phyloP scores from a whole-genome alignment of 805 yeast genomes.

The Saccharomycopsis javanensis region DNA sequence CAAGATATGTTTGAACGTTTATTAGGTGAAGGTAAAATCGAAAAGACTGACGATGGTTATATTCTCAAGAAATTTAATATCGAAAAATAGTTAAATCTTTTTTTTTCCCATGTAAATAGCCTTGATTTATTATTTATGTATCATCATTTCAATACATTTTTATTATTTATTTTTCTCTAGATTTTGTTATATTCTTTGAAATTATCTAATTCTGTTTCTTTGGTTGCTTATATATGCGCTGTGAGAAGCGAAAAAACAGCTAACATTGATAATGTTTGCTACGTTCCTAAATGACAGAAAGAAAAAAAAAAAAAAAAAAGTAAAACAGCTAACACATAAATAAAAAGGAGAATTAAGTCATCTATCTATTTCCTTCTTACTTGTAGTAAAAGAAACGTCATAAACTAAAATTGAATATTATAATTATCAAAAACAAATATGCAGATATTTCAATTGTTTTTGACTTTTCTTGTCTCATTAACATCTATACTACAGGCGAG shows the following conservation, averaged over 20 bases:
- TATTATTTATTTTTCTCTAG: too few species aligned
- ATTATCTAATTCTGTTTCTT: not conserved
- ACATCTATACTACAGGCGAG: not conserved
- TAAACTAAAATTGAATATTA: not conserved
- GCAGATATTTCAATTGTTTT: not conserved
- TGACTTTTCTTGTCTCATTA: not conserved
- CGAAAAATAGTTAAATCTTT: not conserved
- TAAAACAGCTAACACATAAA: too few species aligned
- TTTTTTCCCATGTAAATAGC: too few species aligned
- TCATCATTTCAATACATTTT: too few species aligned
- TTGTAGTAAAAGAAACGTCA: not conserved
- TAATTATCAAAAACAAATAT: not conserved
- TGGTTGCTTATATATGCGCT: not conserved
- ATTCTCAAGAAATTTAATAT: slow-evolving; percentile 9
- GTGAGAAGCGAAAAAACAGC: not conserved
- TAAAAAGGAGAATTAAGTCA: not conserved
- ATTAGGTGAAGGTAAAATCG: slow-evolving; percentile 57
- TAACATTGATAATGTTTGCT: not conserved
- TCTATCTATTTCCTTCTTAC: not conserved
- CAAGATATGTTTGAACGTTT: slow-evolving; percentile 80
- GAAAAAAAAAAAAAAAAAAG: not conserved
- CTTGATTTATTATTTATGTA: too few species aligned
- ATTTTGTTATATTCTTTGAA: too few species aligned
- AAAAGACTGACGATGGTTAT: slow-evolving; percentile 51
- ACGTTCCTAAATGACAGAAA: not conserved